Conservation (phyloP, 306 rosid species). For the Fagus sylvatica region DNA sequence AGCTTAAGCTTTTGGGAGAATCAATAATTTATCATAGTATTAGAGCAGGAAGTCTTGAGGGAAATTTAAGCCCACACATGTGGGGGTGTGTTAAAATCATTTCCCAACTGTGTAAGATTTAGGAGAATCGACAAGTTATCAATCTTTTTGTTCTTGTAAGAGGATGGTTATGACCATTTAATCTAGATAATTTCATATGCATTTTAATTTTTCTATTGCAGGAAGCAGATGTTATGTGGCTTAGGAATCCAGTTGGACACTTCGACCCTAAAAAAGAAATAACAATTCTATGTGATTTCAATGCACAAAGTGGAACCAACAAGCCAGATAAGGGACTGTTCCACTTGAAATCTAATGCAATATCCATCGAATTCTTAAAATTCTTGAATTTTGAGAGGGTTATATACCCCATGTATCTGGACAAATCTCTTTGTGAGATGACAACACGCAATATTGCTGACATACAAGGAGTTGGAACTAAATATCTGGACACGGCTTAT, state of each 20-base stretch:
- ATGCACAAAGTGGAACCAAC: too few species aligned
- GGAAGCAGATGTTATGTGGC: slow-evolving; percentile 65
- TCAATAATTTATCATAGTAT: too few species aligned
- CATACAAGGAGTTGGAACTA: slow-evolving; percentile 16
- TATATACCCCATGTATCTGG: slow-evolving; percentile 26
- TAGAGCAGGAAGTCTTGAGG: too few species aligned
- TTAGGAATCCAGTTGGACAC: slow-evolving; percentile 48
- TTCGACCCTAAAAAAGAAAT: slow-evolving; percentile 4
- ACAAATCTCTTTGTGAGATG: slow-evolving; percentile 37
- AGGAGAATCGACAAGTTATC: too few species aligned
- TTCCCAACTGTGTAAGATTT: too few species aligned
- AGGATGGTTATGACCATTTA: too few species aligned
- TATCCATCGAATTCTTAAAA: slow-evolving; percentile 33
- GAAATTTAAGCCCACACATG: too few species aligned
- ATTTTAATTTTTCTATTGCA: slow-evolving; percentile 23
- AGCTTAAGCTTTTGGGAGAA: too few species aligned
- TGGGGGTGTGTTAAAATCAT: too few species aligned
- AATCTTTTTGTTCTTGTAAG: too few species aligned
- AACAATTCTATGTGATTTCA: too few species aligned
- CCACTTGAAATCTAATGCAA: slow-evolving; percentile 36
- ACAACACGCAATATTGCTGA: neutral
- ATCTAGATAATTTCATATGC: slow-evolving; percentile 7
- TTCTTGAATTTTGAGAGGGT: slow-evolving; percentile 31
- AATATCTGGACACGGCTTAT: slow-evolving; percentile 14
- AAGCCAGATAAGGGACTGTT: too few species aligned